These are phyloP conservation scores for Coemansia sp. DNA, from an alignment of 192 early-diverging fungal species.

Conservation along the genomic window DNA sequence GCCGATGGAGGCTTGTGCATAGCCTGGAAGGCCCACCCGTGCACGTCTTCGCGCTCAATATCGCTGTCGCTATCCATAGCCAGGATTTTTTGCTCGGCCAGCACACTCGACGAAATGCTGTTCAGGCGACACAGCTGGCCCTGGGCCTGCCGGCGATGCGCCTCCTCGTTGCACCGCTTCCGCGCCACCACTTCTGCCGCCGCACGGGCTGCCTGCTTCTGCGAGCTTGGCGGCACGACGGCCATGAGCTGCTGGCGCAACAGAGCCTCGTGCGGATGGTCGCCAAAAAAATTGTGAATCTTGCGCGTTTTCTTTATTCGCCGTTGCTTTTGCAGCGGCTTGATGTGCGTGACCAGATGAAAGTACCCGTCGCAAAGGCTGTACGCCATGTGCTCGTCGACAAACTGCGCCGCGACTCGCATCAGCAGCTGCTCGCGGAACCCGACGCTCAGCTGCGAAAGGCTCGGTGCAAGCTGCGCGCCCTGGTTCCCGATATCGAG, in stretches of 20 bases:
- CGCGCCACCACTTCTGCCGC: constrained; percentile 45
- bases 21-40: constrained; percentile 28
- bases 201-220: constrained; percentile 25
- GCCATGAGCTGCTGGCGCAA: constrained; percentile 54
- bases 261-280: constrained; percentile 55
- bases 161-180: constrained; percentile 19
- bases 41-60: constrained; percentile 8
- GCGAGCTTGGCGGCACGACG: constrained; percentile 49
- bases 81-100: constrained; percentile 24
- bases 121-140: constrained; percentile 5
- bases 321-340: constrained; percentile 56
- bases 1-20: constrained; percentile 5
- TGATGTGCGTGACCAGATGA: constrained; percentile 42
- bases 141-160: constrained; percentile 1
- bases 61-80: constrained; percentile 41
- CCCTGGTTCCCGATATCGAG: constrained; percentile 22
- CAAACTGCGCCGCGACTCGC: constrained; percentile 47
- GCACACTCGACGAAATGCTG: constrained; percentile 15
- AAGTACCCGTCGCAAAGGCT: constrained; percentile 54
- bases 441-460: constrained; percentile 20
- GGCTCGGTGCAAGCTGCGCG: constrained; percentile 16
- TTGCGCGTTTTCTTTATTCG: constrained; percentile 62
- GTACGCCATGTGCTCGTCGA: constrained; percentile 18
- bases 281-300: constrained; percentile 67
- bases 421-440: constrained; percentile 46